Conservation (phyloP, 225 moss, liverwort and hornwort genomes). For the Anthoceros angustus region DNA sequence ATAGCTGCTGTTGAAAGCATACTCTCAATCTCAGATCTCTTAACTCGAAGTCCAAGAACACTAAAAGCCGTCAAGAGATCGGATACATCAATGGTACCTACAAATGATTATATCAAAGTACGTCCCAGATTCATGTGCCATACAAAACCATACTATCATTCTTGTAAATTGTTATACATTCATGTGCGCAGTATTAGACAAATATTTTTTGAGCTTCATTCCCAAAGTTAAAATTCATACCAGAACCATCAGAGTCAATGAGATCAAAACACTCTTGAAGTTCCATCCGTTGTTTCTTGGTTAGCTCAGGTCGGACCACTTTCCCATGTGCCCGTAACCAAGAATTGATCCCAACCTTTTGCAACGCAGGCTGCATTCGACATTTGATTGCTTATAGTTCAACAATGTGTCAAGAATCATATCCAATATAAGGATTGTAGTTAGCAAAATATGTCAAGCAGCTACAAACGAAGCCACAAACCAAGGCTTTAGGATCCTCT, state of each 20-base stretch:
- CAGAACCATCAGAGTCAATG: slow-evolving; percentile 50
- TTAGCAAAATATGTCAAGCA: too few species aligned
- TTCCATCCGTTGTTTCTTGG: slow-evolving; percentile 61
- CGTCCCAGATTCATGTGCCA: not conserved
- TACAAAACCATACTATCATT: too few species aligned
- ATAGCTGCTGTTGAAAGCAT: slow-evolving; percentile 47
- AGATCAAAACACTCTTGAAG: slow-evolving; percentile 72
- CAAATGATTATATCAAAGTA: not conserved
- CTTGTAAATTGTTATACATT: too few species aligned
- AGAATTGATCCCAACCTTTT: slow-evolving; percentile 32
- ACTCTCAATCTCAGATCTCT: slow-evolving; percentile 41
- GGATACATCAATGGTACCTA: slow-evolving; percentile 47
- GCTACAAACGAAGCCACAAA: too few species aligned
- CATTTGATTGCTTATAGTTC: not conserved
- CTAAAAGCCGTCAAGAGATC: slow-evolving; percentile 56
- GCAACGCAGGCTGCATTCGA: slow-evolving; percentile 41
- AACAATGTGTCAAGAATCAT: too few species aligned
- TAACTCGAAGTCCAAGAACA: slow-evolving; percentile 51
- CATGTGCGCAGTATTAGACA: too few species aligned
- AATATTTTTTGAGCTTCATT: not conserved
- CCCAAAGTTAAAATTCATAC: slow-evolving; percentile 9
- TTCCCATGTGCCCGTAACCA: slow-evolving; percentile 65
- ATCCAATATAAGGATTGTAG: too few species aligned
- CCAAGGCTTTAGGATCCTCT: too few species aligned
- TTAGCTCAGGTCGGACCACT: slow-evolving; percentile 56